These are phyloP conservation scores for Phytophthora syringae DNA, from an alignment of 352 stramenopile genomes.

Conservation along the genomic window DNA sequence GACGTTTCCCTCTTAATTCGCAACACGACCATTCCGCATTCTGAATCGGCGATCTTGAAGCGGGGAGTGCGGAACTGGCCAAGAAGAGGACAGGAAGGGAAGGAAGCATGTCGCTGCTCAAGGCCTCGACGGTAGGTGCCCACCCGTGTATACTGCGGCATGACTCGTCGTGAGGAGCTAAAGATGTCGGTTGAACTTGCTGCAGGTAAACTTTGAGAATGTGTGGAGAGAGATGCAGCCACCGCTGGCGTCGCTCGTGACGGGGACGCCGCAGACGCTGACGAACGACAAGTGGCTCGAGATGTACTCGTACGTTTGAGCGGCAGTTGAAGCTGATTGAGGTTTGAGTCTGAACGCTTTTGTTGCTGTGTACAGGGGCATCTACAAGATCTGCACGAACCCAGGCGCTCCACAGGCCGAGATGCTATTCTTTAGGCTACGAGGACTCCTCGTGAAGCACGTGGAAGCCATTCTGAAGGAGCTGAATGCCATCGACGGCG, in stretches of 20 bases:
- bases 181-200: conserved; percentile 16
- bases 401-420: conserved; percentile 80
- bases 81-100: not conserved
- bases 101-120: conserved; percentile 78
- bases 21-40: conserved; percentile 35
- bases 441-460: conserved; percentile 70
- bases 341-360: not conserved
- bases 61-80: not conserved
- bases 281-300: conserved; percentile 87
- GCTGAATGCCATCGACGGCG: conserved; percentile 60
- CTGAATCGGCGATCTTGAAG: conserved; percentile 33
- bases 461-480: conserved; percentile 72
- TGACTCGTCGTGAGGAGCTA: conserved; percentile 3
- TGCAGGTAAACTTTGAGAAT: conserved; percentile 86
- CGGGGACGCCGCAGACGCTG: conserved; percentile 65
- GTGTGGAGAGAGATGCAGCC: conserved; percentile 87
- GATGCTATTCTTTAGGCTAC: conserved; percentile 83
- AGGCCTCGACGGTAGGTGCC: conserved; percentile 66
- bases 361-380: conserved; percentile 47
- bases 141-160: not conserved
- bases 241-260: conserved; percentile 77
- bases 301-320: conserved; percentile 85
- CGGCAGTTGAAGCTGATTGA: not conserved
- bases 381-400: conserved; percentile 92
- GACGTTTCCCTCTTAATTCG: conserved; percentile 27